Conservation (phyloP, 345 rosid species). For the Microthlaspi erraticum region DNA sequence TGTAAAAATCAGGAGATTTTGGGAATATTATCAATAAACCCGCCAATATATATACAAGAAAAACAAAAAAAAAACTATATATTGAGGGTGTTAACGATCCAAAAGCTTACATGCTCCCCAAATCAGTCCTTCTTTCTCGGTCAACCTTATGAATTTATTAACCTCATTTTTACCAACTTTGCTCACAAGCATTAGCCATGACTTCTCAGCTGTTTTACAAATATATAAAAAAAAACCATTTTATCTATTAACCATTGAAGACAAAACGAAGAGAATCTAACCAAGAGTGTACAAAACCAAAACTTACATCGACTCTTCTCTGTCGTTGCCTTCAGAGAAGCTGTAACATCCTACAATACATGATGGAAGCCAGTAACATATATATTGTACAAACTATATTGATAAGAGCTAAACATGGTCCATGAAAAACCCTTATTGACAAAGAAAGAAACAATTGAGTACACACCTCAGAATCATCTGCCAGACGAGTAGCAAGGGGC, state of each 20-base stretch:
- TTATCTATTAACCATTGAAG: neutral
- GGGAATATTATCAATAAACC: no score
- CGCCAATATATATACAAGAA: no score
- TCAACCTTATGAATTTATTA: neutral
- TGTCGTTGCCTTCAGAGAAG: no score
- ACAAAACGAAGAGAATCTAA: neutral
- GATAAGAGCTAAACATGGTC: neutral
- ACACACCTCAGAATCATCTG: neutral
- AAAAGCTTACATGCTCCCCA: neutral
- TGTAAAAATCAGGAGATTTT: neutral
- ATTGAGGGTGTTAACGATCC: neutral
- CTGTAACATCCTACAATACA: neutral
- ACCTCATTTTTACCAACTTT: neutral
- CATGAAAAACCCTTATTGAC: neutral
- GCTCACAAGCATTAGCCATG: neutral
- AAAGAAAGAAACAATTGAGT: neutral
- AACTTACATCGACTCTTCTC: neutral
- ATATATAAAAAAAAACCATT: neutral
- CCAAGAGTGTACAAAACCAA: neutral
- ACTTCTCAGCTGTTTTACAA: neutral
- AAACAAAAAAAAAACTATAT: no score
- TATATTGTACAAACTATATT: neutral
- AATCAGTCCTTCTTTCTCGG: neutral
- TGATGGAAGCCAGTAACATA: neutral
- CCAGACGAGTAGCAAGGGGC: neutral